Evolutionary conservation across 2,329 filamentous ascomycete genomes (phyloP), one percentile per base, ranked within the genome.

Genomic region (Colletotrichum viniferum): DNA sequence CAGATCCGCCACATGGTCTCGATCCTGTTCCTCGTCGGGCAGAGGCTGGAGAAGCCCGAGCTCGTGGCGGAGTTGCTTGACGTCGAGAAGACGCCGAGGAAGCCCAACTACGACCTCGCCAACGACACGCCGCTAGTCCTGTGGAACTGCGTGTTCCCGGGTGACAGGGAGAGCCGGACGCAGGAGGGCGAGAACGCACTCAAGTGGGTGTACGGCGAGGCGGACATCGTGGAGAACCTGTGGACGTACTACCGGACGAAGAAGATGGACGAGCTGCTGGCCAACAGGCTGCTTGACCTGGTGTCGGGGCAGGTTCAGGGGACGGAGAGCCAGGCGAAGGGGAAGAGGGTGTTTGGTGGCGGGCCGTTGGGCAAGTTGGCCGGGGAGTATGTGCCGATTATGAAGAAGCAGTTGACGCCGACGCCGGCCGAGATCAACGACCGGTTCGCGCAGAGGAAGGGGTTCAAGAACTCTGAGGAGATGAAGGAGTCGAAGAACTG

Each of bases 1-100:
- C 97, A 99, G 86, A 97, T 99, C 79, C 93, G 97, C 28, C 95
- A 96, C 86, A 96, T 99, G 91, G 93, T 97, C n/a, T 92, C 93
- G 18, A 88, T 98, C 8, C 87, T 99, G n/a, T 98, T 99, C 87
- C 88, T 97, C 13, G 92, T 98, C 10, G 97, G 95, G 32, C 97
- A 99, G 85, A 92, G 95, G 1, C 90, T 98, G 18, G 97, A 99
- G 83, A 82, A 88, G 32, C 94, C 96, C 1, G 90, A 90, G 0
- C 85, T 98, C 16, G 88, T 98, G 58, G 88, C 91, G 67, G 88
- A 93, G 28, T 88, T 99, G 56, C 89, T 99, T 30, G 94, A 98
- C 82, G 87, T 94, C 10, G 81, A 87, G 32, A 90, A 89, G 77
- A 93, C 93, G 79, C 95, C 96, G 3, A 86, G 92, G n/a, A 93